These are phyloP conservation scores for Fusarium secorum DNA, from an alignment of 2,329 filamentous ascomycete species.

Conservation along the genomic window DNA sequence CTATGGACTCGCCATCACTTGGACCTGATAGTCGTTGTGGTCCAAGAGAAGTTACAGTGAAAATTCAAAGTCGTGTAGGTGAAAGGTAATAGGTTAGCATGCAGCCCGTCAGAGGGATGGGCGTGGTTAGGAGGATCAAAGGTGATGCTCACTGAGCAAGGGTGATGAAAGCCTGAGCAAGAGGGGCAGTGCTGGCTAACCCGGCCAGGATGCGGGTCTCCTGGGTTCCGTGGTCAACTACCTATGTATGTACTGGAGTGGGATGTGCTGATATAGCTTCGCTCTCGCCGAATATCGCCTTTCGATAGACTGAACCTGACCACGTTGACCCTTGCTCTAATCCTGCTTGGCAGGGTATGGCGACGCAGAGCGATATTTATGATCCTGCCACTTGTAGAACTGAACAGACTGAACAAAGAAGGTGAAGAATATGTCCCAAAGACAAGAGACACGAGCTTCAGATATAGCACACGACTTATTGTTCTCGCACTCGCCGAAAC, in stretches of 20 bases:
- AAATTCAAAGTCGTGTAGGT: too few species aligned
- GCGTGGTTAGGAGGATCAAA: too few species aligned
- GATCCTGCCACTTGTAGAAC: not conserved
- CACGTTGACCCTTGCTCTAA: conserved; percentile 23
- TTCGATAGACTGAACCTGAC: conserved; percentile 9
- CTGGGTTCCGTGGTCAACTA: too few species aligned
- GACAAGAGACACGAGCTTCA: conserved; percentile 2
- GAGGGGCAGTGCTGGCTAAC: too few species aligned
- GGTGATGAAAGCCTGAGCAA: too few species aligned
- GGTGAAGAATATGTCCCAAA: not conserved
- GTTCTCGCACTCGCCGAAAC: conserved; percentile 30
- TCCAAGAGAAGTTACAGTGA: too few species aligned
- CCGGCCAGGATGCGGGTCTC: too few species aligned
- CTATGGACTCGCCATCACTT: too few species aligned
- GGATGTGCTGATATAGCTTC: conserved; percentile 14
- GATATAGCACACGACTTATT: not conserved
- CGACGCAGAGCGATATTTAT: not conserved
- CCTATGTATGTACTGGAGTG: not conserved
- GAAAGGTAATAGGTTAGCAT: too few species aligned
- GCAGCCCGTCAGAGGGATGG: too few species aligned
- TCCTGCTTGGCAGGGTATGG: conserved; percentile 1
- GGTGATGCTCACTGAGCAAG: too few species aligned
- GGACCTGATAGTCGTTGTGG: too few species aligned
- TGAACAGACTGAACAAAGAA: conserved; percentile 4
- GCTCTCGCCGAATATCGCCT: conserved; percentile 32